These are phyloP conservation scores for Pseudogymnoascus sp. DNA, from an alignment of 2,329 filamentous ascomycete species.

Conservation along the genomic window DNA sequence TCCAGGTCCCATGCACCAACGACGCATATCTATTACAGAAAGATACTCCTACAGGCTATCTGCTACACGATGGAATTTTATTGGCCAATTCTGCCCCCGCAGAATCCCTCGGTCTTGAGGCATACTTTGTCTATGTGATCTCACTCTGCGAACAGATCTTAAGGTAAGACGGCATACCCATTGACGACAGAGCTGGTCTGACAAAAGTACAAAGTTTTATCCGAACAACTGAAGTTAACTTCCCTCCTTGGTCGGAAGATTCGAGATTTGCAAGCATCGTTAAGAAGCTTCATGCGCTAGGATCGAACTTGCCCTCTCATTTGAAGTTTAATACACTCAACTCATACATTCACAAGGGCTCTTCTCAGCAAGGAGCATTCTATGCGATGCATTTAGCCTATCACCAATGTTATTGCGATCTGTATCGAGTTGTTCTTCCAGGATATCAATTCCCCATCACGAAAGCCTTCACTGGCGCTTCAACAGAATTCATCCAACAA, in stretches of 20 bases:
- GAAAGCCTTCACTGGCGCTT: conserved; percentile 18
- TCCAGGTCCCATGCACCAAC: conserved; percentile 11
- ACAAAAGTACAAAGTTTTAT: conserved; percentile 14
- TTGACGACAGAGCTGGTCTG: not conserved
- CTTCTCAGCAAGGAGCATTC: conserved; percentile 18
- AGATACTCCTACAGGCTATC: not conserved
- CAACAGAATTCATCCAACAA: conserved; percentile 16
- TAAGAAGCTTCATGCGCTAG: conserved; percentile 17
- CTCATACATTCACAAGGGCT: conserved; percentile 18
- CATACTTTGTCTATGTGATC: conserved; percentile 2
- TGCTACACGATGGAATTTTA: not conserved
- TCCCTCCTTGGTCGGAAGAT: conserved; percentile 16
- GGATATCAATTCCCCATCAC: conserved; percentile 24
- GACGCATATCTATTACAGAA: not conserved
- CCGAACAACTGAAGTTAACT: conserved; percentile 13
- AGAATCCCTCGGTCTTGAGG: not conserved
- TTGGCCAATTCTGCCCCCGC: not conserved
- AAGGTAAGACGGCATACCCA: conserved; percentile 2
- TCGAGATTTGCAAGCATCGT: conserved; percentile 20
- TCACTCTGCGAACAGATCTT: conserved; percentile 5
- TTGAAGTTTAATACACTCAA: conserved; percentile 20
- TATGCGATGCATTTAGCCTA: conserved; percentile 23
- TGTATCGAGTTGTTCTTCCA: conserved; percentile 21
- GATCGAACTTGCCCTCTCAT: conserved; percentile 18
- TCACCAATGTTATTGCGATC: conserved; percentile 21